Evolutionary conservation across 169 alveolate genomes (phyloP).

Genomic region (Eimeria tenella): DNA sequence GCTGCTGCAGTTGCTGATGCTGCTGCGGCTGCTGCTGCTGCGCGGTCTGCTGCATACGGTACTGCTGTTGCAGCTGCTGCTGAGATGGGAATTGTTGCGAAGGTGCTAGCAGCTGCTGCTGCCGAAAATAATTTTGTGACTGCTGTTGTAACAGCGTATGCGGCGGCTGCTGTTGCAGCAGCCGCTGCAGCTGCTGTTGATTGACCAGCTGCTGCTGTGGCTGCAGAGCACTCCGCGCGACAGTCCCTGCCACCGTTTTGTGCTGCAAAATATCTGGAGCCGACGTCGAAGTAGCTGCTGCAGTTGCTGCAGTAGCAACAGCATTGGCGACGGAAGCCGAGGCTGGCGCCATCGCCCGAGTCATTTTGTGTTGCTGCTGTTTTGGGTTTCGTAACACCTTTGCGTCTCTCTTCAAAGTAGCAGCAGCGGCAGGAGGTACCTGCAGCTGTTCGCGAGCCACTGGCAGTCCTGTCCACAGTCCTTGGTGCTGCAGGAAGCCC

Average conservation of each 20-base stretch:
- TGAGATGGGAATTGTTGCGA: background rate
- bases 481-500: constrained; percentile 1
- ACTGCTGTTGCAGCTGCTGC: constrained; percentile 19
- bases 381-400: background rate
- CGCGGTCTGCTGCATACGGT: background rate
- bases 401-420: background rate
- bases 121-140: background rate
- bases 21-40: constrained; percentile 40
- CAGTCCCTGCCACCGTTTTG: background rate
- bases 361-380: constrained; percentile 22
- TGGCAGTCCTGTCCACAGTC: constrained; percentile 6
- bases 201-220: constrained; percentile 22
- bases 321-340: constrained; percentile 17
- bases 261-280: background rate
- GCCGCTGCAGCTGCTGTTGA: constrained; percentile 23
- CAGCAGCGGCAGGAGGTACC: constrained; percentile 24
- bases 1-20: constrained; percentile 35
- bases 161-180: constrained; percentile 28
- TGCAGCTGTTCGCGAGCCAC: constrained; percentile 2
- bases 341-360: background rate
- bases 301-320: constrained; percentile 1
- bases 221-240: background rate
- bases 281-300: background rate
- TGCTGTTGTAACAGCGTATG: constrained; percentile 10
- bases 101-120: background rate